Evolutionary conservation across 371 early-diverging fungal species (phyloP).

Genomic region (Capillidium rhysosporum): DNA sequence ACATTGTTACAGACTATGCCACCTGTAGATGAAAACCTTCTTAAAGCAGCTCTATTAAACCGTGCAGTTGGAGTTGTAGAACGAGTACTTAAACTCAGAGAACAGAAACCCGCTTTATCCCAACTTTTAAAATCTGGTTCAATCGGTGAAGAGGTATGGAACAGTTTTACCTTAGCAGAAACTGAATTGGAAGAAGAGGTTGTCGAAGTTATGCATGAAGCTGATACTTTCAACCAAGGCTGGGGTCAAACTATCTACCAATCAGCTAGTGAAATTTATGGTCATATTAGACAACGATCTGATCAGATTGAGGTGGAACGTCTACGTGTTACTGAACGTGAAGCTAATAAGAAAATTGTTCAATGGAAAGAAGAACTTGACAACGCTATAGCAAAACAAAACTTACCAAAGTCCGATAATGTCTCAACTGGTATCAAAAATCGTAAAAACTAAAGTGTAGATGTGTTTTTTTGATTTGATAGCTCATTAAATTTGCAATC

Average conservation of each 20-base stretch:
- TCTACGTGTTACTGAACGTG: neutral
- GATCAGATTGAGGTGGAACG: constrained; percentile 6
- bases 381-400: neutral
- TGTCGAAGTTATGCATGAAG: constrained; percentile 57
- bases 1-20: constrained; percentile 32
- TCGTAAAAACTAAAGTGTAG: no score
- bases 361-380: constrained; percentile 6
- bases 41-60: constrained; percentile 56
- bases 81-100: constrained; percentile 49
- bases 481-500: no score
- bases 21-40: constrained; percentile 33
- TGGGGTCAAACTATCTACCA: constrained; percentile 77
- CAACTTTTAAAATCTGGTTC: constrained; percentile 62
- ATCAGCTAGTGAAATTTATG: constrained; percentile 57
- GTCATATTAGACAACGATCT: constrained; percentile 7
- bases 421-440: no score
- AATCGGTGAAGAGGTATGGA: constrained; percentile 75
- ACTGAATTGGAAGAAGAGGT: constrained; percentile 64
- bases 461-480: no score
- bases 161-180: constrained; percentile 58
- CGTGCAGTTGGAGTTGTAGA: constrained; percentile 71
- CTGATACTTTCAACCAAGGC: constrained; percentile 55
- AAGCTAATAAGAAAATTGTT: constrained; percentile 1
- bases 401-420: neutral
- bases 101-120: constrained; percentile 65